phyloP scores from a whole-genome alignment of 1,139 yeast species.

The Zygoascus meyerae region DNA sequence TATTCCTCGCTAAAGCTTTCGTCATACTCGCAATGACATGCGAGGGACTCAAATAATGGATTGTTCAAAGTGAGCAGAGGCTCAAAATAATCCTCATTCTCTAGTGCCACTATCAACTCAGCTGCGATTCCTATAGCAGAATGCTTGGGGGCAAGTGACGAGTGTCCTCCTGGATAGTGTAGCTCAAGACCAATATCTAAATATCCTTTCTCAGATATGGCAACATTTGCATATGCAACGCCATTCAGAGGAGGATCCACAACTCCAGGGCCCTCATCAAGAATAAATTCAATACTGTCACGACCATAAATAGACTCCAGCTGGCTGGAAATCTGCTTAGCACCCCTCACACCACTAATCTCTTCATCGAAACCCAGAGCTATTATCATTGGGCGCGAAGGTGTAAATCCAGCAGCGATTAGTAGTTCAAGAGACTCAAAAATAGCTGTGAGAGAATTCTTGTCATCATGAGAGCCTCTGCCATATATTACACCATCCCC shows the following conservation, averaged over 20 bases:
- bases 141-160: conserved; percentile 66
- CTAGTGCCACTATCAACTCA: conserved; percentile 46
- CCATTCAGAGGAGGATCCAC: conserved; percentile 27
- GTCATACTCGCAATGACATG: conserved; percentile 38
- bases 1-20: conserved; percentile 29
- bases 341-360: conserved; percentile 54
- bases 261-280: conserved; percentile 53
- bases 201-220: conserved; percentile 63
- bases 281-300: conserved; percentile 49
- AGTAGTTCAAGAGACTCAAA: conserved; percentile 55
- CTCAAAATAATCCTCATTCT: conserved; percentile 41
- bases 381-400: conserved; percentile 50
- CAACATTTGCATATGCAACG: conserved; percentile 51
- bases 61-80: conserved; percentile 41
- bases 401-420: conserved; percentile 42
- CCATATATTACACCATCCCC: conserved; percentile 52
- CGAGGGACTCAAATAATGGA: conserved; percentile 44
- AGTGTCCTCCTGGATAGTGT: conserved; percentile 64
- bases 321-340: conserved; percentile 39
- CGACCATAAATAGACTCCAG: conserved; percentile 49
- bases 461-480: conserved; percentile 62
- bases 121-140: conserved; percentile 64
- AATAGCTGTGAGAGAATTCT: conserved; percentile 50
- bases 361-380: conserved; percentile 75
- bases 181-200: conserved; percentile 45